Evolutionary conservation across 2,329 filamentous ascomycete genomes (phyloP), one percentile per base, ranked within the genome.

Genomic region (Apiospora arundinis): DNA sequence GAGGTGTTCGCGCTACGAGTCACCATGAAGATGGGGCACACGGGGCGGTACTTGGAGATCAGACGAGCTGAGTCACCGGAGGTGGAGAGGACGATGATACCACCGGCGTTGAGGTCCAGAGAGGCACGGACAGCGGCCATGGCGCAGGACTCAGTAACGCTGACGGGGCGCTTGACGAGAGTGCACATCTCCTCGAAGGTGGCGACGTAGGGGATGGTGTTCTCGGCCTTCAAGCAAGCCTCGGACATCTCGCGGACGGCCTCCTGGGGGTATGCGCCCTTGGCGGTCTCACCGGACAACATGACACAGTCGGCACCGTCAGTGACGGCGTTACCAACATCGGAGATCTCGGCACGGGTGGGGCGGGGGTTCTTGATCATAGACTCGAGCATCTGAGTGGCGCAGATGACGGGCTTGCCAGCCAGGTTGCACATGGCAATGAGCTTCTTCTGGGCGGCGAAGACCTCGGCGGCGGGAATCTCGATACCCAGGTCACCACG

Each of bases 321-420:
- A 69, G 97, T 94, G 76, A 99, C 95, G 76, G 96, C 96, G 84
- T 99, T 99, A 78, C 96, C 96, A 74, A 99, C 96, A 81, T 99
- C 96, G 81, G 94, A 97, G 82, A 99, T 97, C 88, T 99, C 96
- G 75, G 96, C 96, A 85, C 96, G 95, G 75, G 96, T 99, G 69
- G 96, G 96, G 74, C 96, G 94, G 77, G 96, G 96, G 89, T 99
- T 99, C 90, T 97, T 98, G 85, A 97, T 99, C 96, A 99, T 99
- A 75, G 95, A 97, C 90, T 99, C 96, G 77, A 99, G 91, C 96
- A 99, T 99, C 89, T 99, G 96, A 52, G 96, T 99, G 73, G 96
- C 96, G 85, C 95, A 98, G 83, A 99, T 98, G 83, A 95, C 95
- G 77, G 96, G 96, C 90, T 99, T 99, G 85, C 96, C 96, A 77